Evolutionary conservation across 306 rosid genomes (phyloP).

Genomic region (Vachellia collinsii): DNA sequence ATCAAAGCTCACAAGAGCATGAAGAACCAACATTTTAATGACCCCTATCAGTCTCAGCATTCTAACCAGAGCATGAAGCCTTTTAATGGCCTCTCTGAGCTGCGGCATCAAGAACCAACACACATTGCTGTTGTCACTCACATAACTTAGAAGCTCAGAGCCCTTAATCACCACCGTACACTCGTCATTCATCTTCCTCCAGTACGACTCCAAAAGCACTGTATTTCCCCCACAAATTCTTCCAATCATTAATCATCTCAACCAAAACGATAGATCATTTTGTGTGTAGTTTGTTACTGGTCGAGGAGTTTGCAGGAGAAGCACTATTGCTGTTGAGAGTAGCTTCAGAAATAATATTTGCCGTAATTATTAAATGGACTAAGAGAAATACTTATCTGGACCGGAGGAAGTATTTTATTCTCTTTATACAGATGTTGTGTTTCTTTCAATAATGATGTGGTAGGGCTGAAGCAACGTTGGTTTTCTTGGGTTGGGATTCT

Average conservation of each 20-base stretch:
- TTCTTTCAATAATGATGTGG: no score
- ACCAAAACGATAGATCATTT: no score
- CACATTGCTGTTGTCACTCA: slow-evolving; percentile 37
- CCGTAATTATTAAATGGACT: background rate
- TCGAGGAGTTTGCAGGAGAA: background rate
- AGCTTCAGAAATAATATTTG: background rate
- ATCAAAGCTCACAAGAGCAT: no score
- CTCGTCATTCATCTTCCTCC: slow-evolving; percentile 55
- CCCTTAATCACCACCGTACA: slow-evolving; percentile 65
- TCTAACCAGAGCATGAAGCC: slow-evolving; percentile 53
- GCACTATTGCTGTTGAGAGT: background rate
- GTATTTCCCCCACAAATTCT: slow-evolving; percentile 33
- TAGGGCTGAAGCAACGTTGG: no score
- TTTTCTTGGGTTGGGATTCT: no score
- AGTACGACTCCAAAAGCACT: no score
- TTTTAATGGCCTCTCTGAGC: slow-evolving; percentile 43
- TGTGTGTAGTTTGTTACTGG: background rate
- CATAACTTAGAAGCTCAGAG: slow-evolving; percentile 58
- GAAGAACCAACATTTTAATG: no score
- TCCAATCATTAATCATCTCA: slow-evolving; percentile 18
- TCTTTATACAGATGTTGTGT: no score
- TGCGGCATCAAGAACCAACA: slow-evolving; percentile 76
- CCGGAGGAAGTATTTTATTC: no score
- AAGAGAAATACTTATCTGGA: no score
- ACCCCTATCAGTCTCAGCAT: no score